These are phyloP conservation scores for Psidium guajava DNA, from an alignment of 345 rosid genomes.

Conservation along the genomic window DNA sequence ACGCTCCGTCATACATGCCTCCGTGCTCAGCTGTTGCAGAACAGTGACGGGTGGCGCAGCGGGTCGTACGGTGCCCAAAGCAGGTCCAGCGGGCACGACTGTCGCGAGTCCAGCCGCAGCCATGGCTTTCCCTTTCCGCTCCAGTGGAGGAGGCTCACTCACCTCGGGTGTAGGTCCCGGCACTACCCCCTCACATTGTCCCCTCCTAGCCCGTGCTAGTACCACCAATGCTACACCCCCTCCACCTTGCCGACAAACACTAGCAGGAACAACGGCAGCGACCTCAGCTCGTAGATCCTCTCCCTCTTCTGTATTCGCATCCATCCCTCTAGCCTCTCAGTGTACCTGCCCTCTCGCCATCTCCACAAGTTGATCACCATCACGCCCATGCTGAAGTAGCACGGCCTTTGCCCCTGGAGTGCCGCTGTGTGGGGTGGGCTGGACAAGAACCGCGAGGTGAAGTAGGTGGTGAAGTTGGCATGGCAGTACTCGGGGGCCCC, in stretches of 20 bases:
- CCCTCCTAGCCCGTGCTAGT: slow-evolving; percentile 86
- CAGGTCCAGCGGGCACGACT: slow-evolving; percentile 52
- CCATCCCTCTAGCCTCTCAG: slow-evolving; percentile 59
- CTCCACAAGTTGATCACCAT: slow-evolving; percentile 76
- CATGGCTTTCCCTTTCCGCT: slow-evolving; percentile 92
- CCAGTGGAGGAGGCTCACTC: slow-evolving; percentile 84
- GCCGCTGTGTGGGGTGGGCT: slow-evolving; percentile 28
- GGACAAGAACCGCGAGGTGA: slow-evolving; percentile 65
- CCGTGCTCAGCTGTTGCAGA: slow-evolving; percentile 38
- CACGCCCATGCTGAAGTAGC: slow-evolving; percentile 89
- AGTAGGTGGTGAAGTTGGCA: slow-evolving; percentile 67
- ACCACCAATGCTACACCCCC: slow-evolving; percentile 80
- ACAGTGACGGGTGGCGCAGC: slow-evolving; percentile 35
- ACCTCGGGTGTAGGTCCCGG: slow-evolving; percentile 64
- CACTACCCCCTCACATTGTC: slow-evolving; percentile 73
- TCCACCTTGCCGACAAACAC: slow-evolving; percentile 81
- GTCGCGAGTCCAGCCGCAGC: slow-evolving; percentile 56
- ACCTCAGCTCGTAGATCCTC: slow-evolving; percentile 79
- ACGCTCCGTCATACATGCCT: neutral
- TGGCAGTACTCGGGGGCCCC: slow-evolving; percentile 91
- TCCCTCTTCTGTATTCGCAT: slow-evolving; percentile 60
- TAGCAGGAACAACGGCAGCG: slow-evolving; percentile 72
- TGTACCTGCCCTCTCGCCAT: slow-evolving; percentile 64
- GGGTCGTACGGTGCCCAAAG: slow-evolving; percentile 77
- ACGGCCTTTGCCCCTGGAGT: slow-evolving; percentile 36